Conservation (phyloP, 129 eudicot species). For the Centaurea solstitialis region DNA sequence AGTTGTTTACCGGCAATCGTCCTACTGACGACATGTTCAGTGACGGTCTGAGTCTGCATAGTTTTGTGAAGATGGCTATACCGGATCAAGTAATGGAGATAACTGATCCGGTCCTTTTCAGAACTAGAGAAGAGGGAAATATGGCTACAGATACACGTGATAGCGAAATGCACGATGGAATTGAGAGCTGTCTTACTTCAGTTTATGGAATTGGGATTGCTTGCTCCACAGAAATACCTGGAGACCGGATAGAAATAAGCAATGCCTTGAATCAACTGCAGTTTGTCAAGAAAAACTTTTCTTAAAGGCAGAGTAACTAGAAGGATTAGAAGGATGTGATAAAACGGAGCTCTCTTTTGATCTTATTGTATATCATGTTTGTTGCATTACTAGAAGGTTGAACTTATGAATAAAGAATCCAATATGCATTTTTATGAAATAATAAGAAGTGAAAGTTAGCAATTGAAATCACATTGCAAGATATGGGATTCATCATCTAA, state of each 20-base stretch:
- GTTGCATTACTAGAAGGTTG: too few species aligned
- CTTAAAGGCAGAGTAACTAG: not conserved
- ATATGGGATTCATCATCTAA: too few species aligned
- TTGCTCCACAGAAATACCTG: not conserved
- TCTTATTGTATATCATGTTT: too few species aligned
- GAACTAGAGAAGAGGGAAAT: not conserved
- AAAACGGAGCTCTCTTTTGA: not conserved
- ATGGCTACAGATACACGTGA: not conserved
- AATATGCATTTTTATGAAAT: too few species aligned
- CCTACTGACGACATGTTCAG: constrained; percentile 19
- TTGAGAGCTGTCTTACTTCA: not conserved
- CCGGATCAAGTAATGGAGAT: constrained; percentile 14
- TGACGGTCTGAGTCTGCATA: not conserved
- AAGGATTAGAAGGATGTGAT: not conserved
- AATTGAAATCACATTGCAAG: too few species aligned
- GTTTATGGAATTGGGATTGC: not conserved
- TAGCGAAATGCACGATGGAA: not conserved
- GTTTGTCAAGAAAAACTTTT: not conserved
- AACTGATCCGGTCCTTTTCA: constrained; percentile 17
- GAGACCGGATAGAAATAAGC: not conserved
- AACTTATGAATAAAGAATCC: too few species aligned
- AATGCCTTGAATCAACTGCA: not conserved
- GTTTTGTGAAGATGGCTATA: constrained; percentile 18
- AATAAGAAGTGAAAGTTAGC: not conserved
- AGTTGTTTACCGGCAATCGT: constrained; percentile 3